Conservation (phyloP, 495 filamentous ascomycete genomes). For the Xylaria castorea region DNA sequence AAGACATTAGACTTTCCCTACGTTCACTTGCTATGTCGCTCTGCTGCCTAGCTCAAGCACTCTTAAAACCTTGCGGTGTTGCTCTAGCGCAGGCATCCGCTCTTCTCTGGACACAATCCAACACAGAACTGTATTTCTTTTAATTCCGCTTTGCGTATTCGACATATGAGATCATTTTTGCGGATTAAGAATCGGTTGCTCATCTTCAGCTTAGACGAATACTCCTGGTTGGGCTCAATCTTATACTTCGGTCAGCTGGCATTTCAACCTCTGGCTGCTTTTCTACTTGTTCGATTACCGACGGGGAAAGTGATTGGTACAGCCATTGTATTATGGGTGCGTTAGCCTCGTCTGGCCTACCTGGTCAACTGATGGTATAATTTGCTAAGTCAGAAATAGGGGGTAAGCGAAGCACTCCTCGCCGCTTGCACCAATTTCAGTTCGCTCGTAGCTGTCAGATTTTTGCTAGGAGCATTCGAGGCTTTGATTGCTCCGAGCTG, state of each 20-base stretch:
- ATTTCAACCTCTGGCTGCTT: conserved; percentile 53
- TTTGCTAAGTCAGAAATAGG: conserved; percentile 29
- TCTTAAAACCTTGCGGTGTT: neutral
- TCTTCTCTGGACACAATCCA: too few relatives aligned
- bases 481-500: conserved; percentile 56
- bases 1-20: neutral
- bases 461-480: conserved; percentile 51
- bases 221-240: conserved; percentile 55
- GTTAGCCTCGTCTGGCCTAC: neutral
- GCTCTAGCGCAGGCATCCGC: too few relatives aligned
- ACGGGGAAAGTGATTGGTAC: conserved; percentile 52
- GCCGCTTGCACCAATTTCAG: conserved; percentile 51
- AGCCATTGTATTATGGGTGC: conserved; percentile 49
- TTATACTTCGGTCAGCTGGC: conserved; percentile 54
- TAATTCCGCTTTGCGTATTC: neutral
- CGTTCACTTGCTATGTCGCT: neutral
- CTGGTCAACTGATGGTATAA: neutral
- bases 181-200: neutral
- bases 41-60: neutral
- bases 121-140: neutral
- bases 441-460: conserved; percentile 52
- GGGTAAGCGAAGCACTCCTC: conserved; percentile 46
- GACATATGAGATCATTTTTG: neutral
- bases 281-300: conserved; percentile 57
- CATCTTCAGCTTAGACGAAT: conserved; percentile 39